phyloP scores from a whole-genome alignment of 805 yeast genomes.

The Ogataea thermomethanolica region DNA sequence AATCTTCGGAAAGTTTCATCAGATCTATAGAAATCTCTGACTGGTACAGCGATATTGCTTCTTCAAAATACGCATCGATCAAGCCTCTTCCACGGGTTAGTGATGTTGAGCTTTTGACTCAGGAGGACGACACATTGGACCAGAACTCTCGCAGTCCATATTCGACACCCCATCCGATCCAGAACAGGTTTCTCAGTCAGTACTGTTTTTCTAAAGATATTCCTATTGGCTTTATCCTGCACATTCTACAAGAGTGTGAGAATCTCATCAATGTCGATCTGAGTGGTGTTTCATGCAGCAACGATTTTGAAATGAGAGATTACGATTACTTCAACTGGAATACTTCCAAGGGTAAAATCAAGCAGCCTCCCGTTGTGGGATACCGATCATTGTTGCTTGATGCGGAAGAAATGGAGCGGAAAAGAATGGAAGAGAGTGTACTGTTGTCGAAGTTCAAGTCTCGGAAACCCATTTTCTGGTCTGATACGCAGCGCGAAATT shows the following conservation, averaged over 20 bases:
- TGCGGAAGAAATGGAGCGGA: slow-evolving; percentile 16
- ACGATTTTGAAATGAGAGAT: slow-evolving; percentile 56
- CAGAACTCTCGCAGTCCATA: slow-evolving; percentile 26
- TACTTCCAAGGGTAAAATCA: slow-evolving; percentile 18
- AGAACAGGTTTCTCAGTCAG: slow-evolving; percentile 56
- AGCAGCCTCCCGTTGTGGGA: slow-evolving; percentile 7
- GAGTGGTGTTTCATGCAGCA: slow-evolving; percentile 58
- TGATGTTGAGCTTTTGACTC: slow-evolving; percentile 5
- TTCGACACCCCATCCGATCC: slow-evolving; percentile 51
- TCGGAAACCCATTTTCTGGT: slow-evolving; percentile 26
- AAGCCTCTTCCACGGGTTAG: neutral
- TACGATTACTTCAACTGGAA: slow-evolving; percentile 37
- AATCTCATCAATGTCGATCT: slow-evolving; percentile 55
- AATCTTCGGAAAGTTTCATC: neutral
- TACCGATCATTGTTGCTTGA: slow-evolving; percentile 34
- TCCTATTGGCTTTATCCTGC: slow-evolving; percentile 74
- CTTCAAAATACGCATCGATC: neutral
- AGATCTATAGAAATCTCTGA: slow-evolving; percentile 6
- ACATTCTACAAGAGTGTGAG: slow-evolving; percentile 63
- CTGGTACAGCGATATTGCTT: slow-evolving; percentile 10
- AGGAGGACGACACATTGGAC: neutral
- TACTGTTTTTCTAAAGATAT: slow-evolving; percentile 69
- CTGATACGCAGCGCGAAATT: slow-evolving; percentile 34
- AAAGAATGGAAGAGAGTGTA: slow-evolving; percentile 21
- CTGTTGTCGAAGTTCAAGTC: slow-evolving; percentile 12